Conservation (phyloP, 768 basidiomycete species). For the Mrakia hoshinonis region DNA sequence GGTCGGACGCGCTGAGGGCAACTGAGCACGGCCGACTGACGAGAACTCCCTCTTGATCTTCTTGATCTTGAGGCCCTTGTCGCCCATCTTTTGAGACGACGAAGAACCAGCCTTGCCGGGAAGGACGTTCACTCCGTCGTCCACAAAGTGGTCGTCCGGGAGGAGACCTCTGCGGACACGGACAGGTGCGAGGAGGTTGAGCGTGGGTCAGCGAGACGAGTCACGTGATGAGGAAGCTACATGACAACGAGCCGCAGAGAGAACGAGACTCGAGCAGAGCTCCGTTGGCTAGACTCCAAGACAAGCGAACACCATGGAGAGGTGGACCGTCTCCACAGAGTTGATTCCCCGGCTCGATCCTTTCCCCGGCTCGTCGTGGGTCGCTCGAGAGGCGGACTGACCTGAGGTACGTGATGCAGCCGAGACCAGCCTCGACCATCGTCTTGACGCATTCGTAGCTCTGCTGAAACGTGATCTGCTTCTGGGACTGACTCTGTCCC, state of each 20-base stretch:
- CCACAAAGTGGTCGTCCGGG: conserved; percentile 18
- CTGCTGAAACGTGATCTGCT: not conserved
- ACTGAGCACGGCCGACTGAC: not conserved
- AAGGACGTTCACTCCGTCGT: conserved; percentile 6
- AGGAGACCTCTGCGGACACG: conserved; percentile 12
- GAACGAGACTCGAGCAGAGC: not conserved
- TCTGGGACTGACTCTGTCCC: conserved; percentile 6
- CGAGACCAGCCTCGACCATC: conserved; percentile 10
- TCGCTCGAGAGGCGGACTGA: not conserved
- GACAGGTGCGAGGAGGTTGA: not conserved
- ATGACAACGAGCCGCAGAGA: not conserved
- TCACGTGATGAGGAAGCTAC: too few relatives aligned
- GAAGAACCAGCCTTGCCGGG: not conserved
- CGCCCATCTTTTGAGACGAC: not conserved
- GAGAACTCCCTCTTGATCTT: conserved; percentile 22
- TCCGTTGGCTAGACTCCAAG: not conserved
- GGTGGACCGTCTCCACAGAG: not conserved
- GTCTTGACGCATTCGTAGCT: conserved; percentile 11
- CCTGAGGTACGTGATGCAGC: conserved; percentile 22
- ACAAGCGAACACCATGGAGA: not conserved
- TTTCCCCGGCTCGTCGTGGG: not conserved
- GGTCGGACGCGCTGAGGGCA: not conserved
- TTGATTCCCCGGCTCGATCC: not conserved
- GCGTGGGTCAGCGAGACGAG: not conserved
- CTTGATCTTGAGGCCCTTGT: conserved; percentile 9